Evolutionary conservation across 192 early-diverging fungal species (phyloP), one percentile per base, ranked within the genome.

Genomic region (Glomus cerebriforme): DNA sequence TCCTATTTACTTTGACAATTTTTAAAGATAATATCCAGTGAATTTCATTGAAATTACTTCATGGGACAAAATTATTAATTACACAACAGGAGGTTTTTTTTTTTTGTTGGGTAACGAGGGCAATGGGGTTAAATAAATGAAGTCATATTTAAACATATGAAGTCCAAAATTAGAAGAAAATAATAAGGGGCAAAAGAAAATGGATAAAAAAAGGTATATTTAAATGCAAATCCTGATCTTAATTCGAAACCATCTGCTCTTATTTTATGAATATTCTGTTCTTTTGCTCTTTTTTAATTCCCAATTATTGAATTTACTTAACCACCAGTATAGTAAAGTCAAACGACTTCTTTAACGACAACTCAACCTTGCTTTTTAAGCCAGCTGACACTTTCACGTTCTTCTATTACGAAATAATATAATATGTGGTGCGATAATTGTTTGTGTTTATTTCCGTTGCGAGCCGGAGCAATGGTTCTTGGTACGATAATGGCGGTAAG

Each of bases 361-460:
- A 54, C 1, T 3, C 17, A 54, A 17, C 15, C 0, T 49, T 1
- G 0, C n/a, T n/a, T 49, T 19, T 54, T 1, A 54, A 54, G 47
- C 17, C 5, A 54, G 19, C 49, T 22, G 49, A 54, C 6, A 10
- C 62, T 12, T 27, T 64, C 29, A 29, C n/a, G 60, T 63, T 6
- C 9, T 60, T 60, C 5, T 60, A 26, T 60, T 64, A 64, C 26
- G 7, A 39, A 47, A 22, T 13, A 45, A 13, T 68, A 32, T 49
- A 31, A 49, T 7, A 78, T 78, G 77, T 78, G 77, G 77, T 78
- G 77, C 49, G 77, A 78, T 68, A 78, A 78, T 59, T 78, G 77
- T 68, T 34, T 34, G 7, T 35, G 68, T 15, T 12, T 78, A 27
- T 78, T 78, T 59, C 77, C 77, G 19, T 37, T 78, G 8, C 37